Base-by-base conservation (phyloP, 225 moss, liverwort and hornwort species). In the Bryoerythrophyllum caledonicum region DNA sequence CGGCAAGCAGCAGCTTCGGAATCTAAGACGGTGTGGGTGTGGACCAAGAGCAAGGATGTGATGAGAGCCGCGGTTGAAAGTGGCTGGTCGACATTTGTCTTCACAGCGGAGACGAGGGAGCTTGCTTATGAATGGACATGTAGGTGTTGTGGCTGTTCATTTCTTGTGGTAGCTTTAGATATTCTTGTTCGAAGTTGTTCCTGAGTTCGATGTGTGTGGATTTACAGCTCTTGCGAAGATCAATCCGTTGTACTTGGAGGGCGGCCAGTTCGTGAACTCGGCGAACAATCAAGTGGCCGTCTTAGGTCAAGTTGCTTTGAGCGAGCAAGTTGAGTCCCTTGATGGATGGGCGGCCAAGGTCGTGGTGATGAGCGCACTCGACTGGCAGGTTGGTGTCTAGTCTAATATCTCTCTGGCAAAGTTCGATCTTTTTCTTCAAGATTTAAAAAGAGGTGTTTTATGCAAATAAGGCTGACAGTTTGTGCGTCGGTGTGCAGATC, bases 11-110 rank as follows among this genome's bases (percentile, higher is more conserved):
- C 56, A 56, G 60, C 44, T 51, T 48, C 74, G 57, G 65, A 34
- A 7, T 43, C 74, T 15, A 93, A 89, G 80, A 79, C 72, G 8
- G 91, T 94, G 38, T 94, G 94, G 94, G 70, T 94, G 28, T 87
- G 91, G 94, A 94, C 94, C 70, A 82, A 68, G 78, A 94, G 83
- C 81, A 94, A 89, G 81, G 90, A 94, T 69, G 94, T 94, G 70
- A 94, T 94, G 94, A 87, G 79, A 38, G 94, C 91, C 55, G 85
- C 90, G 17, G 90, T 94, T 27, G 91, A 92, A 76, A 63, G 90
- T 59, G 94, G 91, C 43, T 94, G 94, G 94, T 87, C 77, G 59
- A 94, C 88, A 11, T 91, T 94, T 74, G 79, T 94, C 68, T 94
- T 94, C 58, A 84, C 85, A 13, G 80, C 91, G 10, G 83, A 80